These are phyloP conservation scores for Tulasnella sp. DNA, from an alignment of 768 basidiomycete species.

Conservation along the genomic window DNA sequence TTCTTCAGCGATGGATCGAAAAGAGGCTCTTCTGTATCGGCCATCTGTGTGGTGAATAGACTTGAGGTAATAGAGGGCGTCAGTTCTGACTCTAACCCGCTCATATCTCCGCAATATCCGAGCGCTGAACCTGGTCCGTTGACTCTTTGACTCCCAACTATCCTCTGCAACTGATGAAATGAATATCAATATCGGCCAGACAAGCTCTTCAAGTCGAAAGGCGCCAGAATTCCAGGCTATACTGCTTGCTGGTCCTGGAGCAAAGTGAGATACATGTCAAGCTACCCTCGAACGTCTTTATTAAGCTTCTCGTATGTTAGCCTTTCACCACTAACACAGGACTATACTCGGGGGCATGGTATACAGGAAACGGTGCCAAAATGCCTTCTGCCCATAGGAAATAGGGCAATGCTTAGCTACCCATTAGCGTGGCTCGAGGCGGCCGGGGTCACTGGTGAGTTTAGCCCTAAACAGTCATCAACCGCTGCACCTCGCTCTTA, in stretches of 20 bases:
- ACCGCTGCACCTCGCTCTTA: neutral
- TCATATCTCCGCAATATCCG: too few species aligned
- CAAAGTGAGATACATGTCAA: conserved; percentile 40
- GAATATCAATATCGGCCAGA: neutral
- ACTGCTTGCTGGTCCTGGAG: conserved; percentile 85
- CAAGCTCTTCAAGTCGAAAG: neutral
- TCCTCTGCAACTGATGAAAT: too few species aligned
- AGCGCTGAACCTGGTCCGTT: too few species aligned
- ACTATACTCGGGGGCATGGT: conserved; percentile 54
- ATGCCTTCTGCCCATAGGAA: conserved; percentile 76
- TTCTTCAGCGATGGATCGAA: conserved; percentile 74
- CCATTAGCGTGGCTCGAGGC: conserved; percentile 77
- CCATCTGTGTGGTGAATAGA: conserved; percentile 22
- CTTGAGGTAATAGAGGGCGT: too few species aligned
- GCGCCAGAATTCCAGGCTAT: conserved; percentile 72
- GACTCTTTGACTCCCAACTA: too few species aligned
- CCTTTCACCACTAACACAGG: conserved; percentile 58
- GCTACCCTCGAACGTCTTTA: neutral
- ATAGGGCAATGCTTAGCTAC: conserved; percentile 78
- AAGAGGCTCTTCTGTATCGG: conserved; percentile 61
- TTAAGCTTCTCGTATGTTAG: conserved; percentile 32
- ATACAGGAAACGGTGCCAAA: conserved; percentile 56
- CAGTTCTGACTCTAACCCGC: too few species aligned
- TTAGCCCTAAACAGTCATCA: neutral
- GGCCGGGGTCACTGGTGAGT: conserved; percentile 68